Evolutionary conservation across 2,329 filamentous ascomycete genomes (phyloP).

Genomic region (Orbilia oligospora): DNA sequence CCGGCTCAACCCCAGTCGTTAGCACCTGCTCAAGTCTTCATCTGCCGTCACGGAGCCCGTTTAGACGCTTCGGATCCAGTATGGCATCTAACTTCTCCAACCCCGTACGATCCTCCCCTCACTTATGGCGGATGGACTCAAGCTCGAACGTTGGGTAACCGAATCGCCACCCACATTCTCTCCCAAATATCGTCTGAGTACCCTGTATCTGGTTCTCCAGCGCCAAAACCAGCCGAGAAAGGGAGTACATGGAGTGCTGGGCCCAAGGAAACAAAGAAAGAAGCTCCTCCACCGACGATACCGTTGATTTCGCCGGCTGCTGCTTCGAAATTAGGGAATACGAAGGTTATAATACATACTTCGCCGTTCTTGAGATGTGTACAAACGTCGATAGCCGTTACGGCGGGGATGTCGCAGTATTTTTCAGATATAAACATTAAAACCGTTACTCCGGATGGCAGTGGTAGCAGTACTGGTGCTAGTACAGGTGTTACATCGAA

Average conservation of each 20-base stretch:
- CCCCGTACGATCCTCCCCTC: conserved; percentile 94
- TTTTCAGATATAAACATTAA: conserved; percentile 55
- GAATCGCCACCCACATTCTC: conserved; percentile 81
- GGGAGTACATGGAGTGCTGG: conserved; percentile 65
- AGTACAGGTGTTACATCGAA: conserved; percentile 68
- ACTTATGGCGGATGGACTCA: conserved; percentile 96
- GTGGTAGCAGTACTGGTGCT: conserved; percentile 39
- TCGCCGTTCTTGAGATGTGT: conserved; percentile 96
- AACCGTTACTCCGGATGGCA: conserved; percentile 64
- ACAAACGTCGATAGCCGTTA: conserved; percentile 76
- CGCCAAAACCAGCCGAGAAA: conserved; percentile 68
- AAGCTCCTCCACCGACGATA: conserved; percentile 6
- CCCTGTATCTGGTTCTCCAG: conserved; percentile 45
- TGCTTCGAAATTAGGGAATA: conserved; percentile 76
- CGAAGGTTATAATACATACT: conserved; percentile 65
- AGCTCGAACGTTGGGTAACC: conserved; percentile 82
- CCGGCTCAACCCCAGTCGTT: conserved; percentile 33
- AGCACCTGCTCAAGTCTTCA: conserved; percentile 63
- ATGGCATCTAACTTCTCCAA: conserved; percentile 93
- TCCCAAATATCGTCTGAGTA: conserved; percentile 67
- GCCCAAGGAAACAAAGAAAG: conserved; percentile 49
- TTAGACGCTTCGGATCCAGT: conserved; percentile 94
- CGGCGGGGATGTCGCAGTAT: conserved; percentile 62
- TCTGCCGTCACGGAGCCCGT: conserved; percentile 84
- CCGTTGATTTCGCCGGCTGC: conserved; percentile 76